Evolutionary conservation across 1,139 yeast species (phyloP).

Genomic region (Debaryomyces psychrophilus): DNA sequence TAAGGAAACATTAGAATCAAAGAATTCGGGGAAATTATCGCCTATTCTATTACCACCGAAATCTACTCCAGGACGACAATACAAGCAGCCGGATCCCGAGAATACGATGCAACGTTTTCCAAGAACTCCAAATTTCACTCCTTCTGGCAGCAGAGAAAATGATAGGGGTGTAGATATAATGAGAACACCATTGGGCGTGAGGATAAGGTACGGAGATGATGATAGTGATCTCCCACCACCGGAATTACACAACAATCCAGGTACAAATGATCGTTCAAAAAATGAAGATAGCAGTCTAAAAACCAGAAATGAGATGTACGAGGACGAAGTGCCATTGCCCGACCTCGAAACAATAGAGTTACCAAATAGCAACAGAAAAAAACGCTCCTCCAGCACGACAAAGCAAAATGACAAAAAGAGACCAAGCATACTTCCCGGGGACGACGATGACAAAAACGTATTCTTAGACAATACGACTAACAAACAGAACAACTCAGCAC

Average conservation of each 20-base stretch:
- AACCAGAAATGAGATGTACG: constrained; percentile 16
- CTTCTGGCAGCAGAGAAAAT: constrained; percentile 15
- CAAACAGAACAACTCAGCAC: constrained; percentile 24
- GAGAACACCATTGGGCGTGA: constrained; percentile 33
- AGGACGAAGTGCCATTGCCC: constrained; percentile 26
- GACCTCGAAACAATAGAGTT: constrained; percentile 29
- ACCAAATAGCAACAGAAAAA: constrained; percentile 15
- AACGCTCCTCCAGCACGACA: constrained; percentile 8
- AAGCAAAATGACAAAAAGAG: constrained; percentile 10
- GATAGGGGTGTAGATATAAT: constrained; percentile 19
- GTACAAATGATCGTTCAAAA: constrained; percentile 5
- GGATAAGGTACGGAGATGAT: constrained; percentile 29
- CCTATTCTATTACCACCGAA: constrained; percentile 28
- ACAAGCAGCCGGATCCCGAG: constrained; percentile 20
- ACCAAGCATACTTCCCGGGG: constrained; percentile 15
- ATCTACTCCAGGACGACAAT: constrained; percentile 22
- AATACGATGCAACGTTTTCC: constrained; percentile 50
- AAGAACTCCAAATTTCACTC: constrained; percentile 47
- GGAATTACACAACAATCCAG: constrained; percentile 20
- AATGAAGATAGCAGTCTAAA: not conserved
- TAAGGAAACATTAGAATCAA: constrained; percentile 18
- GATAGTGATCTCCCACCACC: constrained; percentile 45
- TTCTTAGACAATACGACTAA: constrained; percentile 30
- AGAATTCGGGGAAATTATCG: constrained; percentile 24
- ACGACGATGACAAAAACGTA: constrained; percentile 31